Base-by-base conservation (phyloP, 23 red algal species). In the Gracilaria gracilis region DNA sequence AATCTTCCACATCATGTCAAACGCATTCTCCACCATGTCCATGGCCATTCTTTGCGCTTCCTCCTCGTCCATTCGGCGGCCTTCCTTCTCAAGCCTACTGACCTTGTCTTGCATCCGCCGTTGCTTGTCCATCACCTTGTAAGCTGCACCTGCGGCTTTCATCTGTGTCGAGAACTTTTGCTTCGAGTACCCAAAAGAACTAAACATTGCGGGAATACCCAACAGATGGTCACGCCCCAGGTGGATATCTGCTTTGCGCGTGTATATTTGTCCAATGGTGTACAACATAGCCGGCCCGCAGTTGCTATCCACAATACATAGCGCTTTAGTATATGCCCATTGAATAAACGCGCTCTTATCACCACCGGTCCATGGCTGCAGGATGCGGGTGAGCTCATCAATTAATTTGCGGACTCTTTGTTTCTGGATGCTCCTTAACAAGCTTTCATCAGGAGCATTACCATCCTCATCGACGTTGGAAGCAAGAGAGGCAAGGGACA, bases 1-100 rank as follows among this genome's bases (percentile, higher is more conserved):
- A 31, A 93, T 92, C 70, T 96, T 91, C 94, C 94, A 96, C 86
- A 96, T 88, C 84, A 96, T 87, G 36, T 96, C 94, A 42, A 96
- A 84, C 36, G 86, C 93, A 47, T 90, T 95, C 57, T 89, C 93
- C 6, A 84, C 79, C 93, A 95, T 95, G 57, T 88, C 83, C 75
- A 84, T 69, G 47, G 84, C 85, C 85, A 95, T 88, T 83, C 79
- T 62, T 39, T 89, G 75, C 23, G 86, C 85, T 75, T 95, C 93
- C 0, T 57, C 76, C 15, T 88, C 75, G 14, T 82, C 86, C 40
- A 95, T 57, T 20, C 46, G 62, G 8, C 92, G 69, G 28, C 93
- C 93, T 61, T 88, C 71, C 59, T 57, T 50, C 40, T 89, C 84
- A 37, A 90, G 39, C 72, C 75, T 70, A 29, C 46, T 88, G 34